These are phyloP conservation scores for Blastomyces emzantsi DNA, from an alignment of 2,329 filamentous ascomycete genomes.

Conservation along the genomic window DNA sequence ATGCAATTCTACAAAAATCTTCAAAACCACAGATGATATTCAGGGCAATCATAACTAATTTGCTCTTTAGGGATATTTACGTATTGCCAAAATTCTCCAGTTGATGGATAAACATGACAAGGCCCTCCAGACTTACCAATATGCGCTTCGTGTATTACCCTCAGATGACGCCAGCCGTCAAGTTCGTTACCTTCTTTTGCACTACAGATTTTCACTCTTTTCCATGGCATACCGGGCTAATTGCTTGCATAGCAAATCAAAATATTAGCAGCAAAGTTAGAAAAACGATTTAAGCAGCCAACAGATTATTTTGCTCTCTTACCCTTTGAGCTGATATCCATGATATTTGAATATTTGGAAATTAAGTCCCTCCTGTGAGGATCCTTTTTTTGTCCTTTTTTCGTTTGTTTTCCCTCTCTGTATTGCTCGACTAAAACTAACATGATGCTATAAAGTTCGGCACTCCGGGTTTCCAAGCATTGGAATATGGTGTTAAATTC, in stretches of 20 bases:
- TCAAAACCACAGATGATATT: not conserved
- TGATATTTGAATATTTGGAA: slow-evolving; percentile 44
- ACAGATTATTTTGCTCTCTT: slow-evolving; percentile 45
- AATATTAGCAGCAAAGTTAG: slow-evolving; percentile 41
- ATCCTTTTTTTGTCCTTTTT: not conserved
- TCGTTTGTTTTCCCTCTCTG: slow-evolving; percentile 8
- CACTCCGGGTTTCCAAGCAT: slow-evolving; percentile 42
- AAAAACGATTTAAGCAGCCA: slow-evolving; percentile 24
- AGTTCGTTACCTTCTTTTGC: slow-evolving; percentile 19
- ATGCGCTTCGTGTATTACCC: slow-evolving; percentile 47
- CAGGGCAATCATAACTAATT: not conserved
- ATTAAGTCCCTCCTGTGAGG: slow-evolving; percentile 44
- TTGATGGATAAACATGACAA: slow-evolving; percentile 43
- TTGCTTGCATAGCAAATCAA: slow-evolving; percentile 32
- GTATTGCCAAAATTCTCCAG: slow-evolving; percentile 42
- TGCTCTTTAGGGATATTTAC: slow-evolving; percentile 43
- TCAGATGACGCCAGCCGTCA: slow-evolving; percentile 28
- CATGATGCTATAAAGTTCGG: slow-evolving; percentile 32
- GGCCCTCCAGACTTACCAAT: slow-evolving; percentile 49
- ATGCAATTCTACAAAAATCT: too few species aligned
- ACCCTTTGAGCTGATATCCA: slow-evolving; percentile 46
- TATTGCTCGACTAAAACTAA: slow-evolving; percentile 2
- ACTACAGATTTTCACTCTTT: slow-evolving; percentile 12
- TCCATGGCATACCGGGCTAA: not conserved
- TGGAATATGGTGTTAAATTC: slow-evolving; percentile 47